Evolutionary conservation across 768 basidiomycete species (phyloP).

Genomic region (Rhizopogon salebrosus): DNA sequence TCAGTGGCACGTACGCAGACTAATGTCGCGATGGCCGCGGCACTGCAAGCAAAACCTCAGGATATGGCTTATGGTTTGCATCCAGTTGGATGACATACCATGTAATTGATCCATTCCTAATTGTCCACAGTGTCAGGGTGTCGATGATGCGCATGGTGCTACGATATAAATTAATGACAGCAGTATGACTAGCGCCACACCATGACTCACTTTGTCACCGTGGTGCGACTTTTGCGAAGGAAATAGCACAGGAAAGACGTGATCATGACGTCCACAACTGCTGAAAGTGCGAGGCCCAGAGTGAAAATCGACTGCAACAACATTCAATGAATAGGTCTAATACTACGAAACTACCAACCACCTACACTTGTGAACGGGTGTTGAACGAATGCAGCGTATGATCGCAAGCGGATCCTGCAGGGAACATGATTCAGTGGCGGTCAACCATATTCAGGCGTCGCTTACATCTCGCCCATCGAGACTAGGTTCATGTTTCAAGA

Average conservation of each 20-base stretch:
- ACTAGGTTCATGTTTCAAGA: constrained; percentile 10
- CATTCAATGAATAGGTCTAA: neutral
- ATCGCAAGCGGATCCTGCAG: constrained; percentile 9
- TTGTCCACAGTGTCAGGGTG: constrained; percentile 14
- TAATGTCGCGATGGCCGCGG: constrained; percentile 11
- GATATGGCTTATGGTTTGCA: too few species aligned
- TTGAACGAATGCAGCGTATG: constrained; percentile 5
- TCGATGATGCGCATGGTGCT: constrained; percentile 20
- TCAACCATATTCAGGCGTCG: neutral
- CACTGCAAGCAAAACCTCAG: constrained; percentile 5
- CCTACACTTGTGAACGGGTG: constrained; percentile 10
- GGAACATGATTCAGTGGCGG: neutral
- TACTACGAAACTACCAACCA: neutral
- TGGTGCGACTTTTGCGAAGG: constrained; percentile 33
- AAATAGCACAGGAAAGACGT: constrained; percentile 38
- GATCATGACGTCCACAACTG: constrained; percentile 41
- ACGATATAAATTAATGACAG: neutral
- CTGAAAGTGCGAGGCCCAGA: constrained; percentile 39
- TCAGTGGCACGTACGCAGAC: constrained; percentile 11
- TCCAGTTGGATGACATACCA: constrained; percentile 6
- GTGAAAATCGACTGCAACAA: constrained; percentile 39
- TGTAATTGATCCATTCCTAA: constrained; percentile 20
- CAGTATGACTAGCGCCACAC: too few species aligned
- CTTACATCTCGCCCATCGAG: constrained; percentile 18
- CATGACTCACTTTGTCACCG: constrained; percentile 27